Evolutionary conservation across 148 eudicot species (phyloP).

Genomic region (Cornus kousa): DNA sequence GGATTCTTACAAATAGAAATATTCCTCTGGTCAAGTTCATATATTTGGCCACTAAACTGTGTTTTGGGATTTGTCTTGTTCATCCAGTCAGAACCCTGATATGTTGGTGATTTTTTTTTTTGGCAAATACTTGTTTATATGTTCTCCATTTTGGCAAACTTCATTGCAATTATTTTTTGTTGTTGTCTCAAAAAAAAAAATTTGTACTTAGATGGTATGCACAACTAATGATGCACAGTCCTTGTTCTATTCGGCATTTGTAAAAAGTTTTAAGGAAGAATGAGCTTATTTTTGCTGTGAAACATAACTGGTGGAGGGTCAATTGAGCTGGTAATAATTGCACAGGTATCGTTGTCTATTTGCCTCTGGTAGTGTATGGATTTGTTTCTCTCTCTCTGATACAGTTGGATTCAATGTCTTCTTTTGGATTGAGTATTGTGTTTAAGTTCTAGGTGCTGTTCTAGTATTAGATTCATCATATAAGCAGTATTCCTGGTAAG

Average conservation of each 20-base stretch:
- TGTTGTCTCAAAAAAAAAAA: too few species aligned
- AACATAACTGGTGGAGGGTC: conserved; percentile 11
- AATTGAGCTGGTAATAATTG: background rate
- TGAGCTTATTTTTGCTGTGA: conserved; percentile 5
- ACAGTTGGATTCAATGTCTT: conserved; percentile 14
- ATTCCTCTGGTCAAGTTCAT: background rate
- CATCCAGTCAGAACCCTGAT: background rate
- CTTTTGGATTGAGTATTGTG: conserved; percentile 22
- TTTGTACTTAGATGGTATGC: background rate
- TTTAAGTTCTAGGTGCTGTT: conserved; percentile 36
- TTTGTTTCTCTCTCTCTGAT: conserved; percentile 13
- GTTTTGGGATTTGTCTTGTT: background rate
- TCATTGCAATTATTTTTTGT: background rate
- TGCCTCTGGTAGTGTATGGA: conserved; percentile 14
- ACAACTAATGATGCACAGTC: conserved; percentile 13
- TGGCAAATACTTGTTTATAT: background rate
- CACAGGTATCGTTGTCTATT: conserved; percentile 31
- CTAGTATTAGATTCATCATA: conserved; percentile 24
- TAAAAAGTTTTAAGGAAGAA: conserved; percentile 8
- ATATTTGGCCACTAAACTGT: background rate
- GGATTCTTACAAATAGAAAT: background rate
- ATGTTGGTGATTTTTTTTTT: background rate
- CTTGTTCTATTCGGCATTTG: background rate
- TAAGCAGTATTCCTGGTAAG: conserved; percentile 33
- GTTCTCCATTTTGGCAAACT: background rate